phyloP scores from a whole-genome alignment of 1,139 yeast genomes.

The Yarrowia galli region DNA sequence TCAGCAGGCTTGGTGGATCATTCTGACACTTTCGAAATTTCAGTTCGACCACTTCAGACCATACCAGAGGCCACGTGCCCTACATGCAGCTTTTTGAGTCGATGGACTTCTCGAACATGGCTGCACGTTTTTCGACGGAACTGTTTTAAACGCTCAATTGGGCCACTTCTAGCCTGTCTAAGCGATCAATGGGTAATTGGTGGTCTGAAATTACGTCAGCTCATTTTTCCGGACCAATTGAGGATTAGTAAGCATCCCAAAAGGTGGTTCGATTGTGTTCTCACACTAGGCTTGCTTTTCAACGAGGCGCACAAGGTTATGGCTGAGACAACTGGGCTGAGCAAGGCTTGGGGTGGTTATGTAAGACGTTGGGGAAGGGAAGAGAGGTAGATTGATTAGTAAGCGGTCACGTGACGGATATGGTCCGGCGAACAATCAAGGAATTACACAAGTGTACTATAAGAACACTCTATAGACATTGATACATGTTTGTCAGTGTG shows the following conservation, averaged over 20 bases:
- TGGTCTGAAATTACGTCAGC: too few relatives aligned
- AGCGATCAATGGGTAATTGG: too few relatives aligned
- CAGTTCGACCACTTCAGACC: neutral
- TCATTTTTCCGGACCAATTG: too few relatives aligned
- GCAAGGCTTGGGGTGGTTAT: too few relatives aligned
- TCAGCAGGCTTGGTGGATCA: neutral
- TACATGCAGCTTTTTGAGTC: neutral
- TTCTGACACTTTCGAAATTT: neutral
- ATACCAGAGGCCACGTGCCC: neutral
- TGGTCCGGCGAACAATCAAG: too few relatives aligned
- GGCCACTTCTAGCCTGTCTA: neutral
- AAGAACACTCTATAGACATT: too few relatives aligned
- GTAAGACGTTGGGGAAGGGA: too few relatives aligned
- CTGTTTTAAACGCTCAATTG: neutral
- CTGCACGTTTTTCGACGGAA: conserved; percentile 10
- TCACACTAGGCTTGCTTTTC: neutral
- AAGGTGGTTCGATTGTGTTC: neutral
- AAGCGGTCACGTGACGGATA: too few relatives aligned
- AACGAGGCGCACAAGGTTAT: conserved; percentile 16
- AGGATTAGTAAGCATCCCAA: too few relatives aligned
- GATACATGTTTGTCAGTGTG: too few relatives aligned
- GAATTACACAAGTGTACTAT: too few relatives aligned
- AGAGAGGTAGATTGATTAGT: too few relatives aligned
- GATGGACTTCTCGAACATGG: conserved; percentile 20
- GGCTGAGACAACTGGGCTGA: neutral